Evolutionary conservation across 495 filamentous ascomycete species (phyloP), one percentile per base, ranked within the genome.

Genomic region (Daldinia bambusicola): DNA sequence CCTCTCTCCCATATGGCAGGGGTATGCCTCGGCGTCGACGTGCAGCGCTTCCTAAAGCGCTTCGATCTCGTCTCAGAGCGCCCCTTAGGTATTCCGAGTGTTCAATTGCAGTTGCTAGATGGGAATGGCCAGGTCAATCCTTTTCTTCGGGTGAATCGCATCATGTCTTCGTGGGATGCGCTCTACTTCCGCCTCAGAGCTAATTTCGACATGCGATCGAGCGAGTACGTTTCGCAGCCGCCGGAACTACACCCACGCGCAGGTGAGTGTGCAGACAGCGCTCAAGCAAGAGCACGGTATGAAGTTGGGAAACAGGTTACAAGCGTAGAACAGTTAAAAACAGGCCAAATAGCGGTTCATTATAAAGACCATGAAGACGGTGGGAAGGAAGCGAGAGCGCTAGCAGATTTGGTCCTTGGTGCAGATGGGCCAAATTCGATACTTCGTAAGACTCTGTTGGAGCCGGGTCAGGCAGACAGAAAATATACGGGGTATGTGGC

Each of bases 401-500:
- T 48, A 9, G 43, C 43, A 48, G 43, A 48, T 16, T 9, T 48
- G 12, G 43, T 48, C 10, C 8, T 48, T 18, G 43, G 43, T 48
- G 43, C 43, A 4, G 43, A 48, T 48, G 43, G 43, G 0, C 43
- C 43, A 48, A 48, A 48, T 16, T 48, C 43, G 8, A 48, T 48
- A 48, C 16, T 48, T 12, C 43, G 43, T 16, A 48, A 22, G 43
- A 22, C 10, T 7, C 10, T 48, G 1, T 20, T 48, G 4, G 1
- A 48, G 8, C 9, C 43, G 20, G 43, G 43, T 20, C 8, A 48
- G 20, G 8, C 43, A 22, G 43, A 48, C 4, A 16, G 18, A 16
- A 48, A 48, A 48, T 48, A 48, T 0, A 48, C 43, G 43, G 43
- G 43, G 20, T 48, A 48, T 20, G 43, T 48, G 18, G 43, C 43